Conservation (phyloP, 2,329 filamentous ascomycete species). For the Fusarium goolgardi region DNA sequence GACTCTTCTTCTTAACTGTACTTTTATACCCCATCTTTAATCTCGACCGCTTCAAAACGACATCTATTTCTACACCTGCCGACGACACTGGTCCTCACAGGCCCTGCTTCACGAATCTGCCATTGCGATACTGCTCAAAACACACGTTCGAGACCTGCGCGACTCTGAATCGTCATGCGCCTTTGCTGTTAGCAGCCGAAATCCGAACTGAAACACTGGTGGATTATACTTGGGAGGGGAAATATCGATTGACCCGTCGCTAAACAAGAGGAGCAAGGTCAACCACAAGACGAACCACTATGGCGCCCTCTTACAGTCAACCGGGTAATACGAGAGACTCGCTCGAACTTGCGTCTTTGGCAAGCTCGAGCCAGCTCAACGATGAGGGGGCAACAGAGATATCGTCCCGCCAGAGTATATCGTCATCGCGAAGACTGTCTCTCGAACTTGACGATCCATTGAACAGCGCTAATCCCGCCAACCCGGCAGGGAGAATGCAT, state of each 20-base stretch:
- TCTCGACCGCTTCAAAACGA: slow-evolving; percentile 17
- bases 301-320: slow-evolving; percentile 57
- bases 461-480: slow-evolving; percentile 66
- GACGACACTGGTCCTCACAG: neutral
- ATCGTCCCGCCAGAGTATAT: slow-evolving; percentile 85
- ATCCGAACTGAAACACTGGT: slow-evolving; percentile 30
- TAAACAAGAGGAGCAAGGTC: slow-evolving; percentile 21
- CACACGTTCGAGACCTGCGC: neutral
- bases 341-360: slow-evolving; percentile 93
- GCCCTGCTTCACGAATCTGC: slow-evolving; percentile 31
- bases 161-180: slow-evolving; percentile 44
- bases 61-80: slow-evolving; percentile 4
- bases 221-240: slow-evolving; percentile 6
- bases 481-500: slow-evolving; percentile 59
- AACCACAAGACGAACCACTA: slow-evolving; percentile 47
- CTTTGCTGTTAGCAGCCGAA: slow-evolving; percentile 38
- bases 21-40: slow-evolving; percentile 35
- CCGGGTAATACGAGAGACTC: slow-evolving; percentile 79
- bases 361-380: slow-evolving; percentile 74
- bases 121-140: slow-evolving; percentile 14
- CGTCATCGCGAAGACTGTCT: slow-evolving; percentile 91
- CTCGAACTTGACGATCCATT: slow-evolving; percentile 85
- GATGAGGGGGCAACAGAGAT: slow-evolving; percentile 70
- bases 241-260: slow-evolving; percentile 14
- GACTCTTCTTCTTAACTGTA: slow-evolving; percentile 18